Conservation (phyloP, 139 green algal genomes). For the Pleodorina starrii region DNA sequence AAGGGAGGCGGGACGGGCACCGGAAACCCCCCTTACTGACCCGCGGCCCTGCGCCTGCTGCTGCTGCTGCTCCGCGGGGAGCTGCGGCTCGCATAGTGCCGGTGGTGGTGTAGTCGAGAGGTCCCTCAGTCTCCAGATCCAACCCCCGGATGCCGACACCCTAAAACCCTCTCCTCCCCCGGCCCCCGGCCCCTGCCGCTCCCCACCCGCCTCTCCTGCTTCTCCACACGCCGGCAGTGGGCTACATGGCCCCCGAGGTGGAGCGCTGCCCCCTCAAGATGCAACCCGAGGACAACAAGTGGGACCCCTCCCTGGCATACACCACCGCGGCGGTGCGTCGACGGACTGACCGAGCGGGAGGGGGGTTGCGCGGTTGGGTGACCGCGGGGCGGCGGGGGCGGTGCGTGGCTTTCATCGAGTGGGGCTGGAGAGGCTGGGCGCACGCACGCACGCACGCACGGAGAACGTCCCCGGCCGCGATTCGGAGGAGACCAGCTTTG, state of each 20-base stretch:
- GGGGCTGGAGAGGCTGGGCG: neutral
- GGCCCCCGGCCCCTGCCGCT: neutral
- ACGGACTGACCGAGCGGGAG: neutral
- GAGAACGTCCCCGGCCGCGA: too few relatives aligned
- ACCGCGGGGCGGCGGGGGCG: neutral
- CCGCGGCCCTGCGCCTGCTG: too few relatives aligned
- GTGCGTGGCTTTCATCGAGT: neutral
- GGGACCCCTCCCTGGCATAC: neutral
- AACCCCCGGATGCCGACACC: too few relatives aligned
- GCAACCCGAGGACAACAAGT: constrained; percentile 43
- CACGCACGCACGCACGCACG: neutral
- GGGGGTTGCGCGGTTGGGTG: neutral
- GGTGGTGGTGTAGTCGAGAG: too few relatives aligned
- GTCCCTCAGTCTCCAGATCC: too few relatives aligned
- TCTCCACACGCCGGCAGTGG: neutral
- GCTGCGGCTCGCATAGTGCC: too few relatives aligned
- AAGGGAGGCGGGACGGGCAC: too few relatives aligned
- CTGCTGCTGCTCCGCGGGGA: too few relatives aligned
- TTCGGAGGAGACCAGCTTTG: too few relatives aligned
- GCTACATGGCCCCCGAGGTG: constrained; percentile 44
- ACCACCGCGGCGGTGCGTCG: constrained; percentile 50
- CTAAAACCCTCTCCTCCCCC: neutral
- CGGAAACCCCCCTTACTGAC: too few relatives aligned
- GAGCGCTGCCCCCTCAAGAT: constrained; percentile 47
- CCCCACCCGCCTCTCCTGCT: neutral